These are phyloP conservation scores for Oryza meyeriana DNA, from an alignment of 176 grass and related monocot genomes.

Conservation along the genomic window DNA sequence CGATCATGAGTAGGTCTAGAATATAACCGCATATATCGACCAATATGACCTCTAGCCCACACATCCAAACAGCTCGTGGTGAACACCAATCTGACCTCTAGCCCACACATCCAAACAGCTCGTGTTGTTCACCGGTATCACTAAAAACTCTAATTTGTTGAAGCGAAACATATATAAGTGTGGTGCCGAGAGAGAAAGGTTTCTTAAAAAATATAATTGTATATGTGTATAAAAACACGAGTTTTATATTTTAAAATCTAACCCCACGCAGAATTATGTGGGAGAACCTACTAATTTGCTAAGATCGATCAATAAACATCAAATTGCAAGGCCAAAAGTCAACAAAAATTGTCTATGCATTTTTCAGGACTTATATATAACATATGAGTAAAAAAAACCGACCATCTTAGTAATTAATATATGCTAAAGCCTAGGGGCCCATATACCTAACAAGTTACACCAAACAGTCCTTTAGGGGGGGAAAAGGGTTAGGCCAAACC, in stretches of 20 bases:
- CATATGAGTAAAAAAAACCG: not conserved
- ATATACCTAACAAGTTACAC: not conserved
- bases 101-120: not conserved
- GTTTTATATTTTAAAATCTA: not conserved
- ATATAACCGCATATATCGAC: too few relatives aligned
- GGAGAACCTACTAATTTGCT: not conserved
- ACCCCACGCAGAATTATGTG: not conserved
- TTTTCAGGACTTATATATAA: not conserved
- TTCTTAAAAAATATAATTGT: not conserved
- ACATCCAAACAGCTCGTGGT: too few relatives aligned
- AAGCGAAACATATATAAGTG: not conserved
- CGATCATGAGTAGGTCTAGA: too few relatives aligned
- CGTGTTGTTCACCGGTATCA: not conserved
- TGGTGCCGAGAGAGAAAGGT: not conserved
- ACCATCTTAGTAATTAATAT: not conserved
- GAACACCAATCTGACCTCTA: too few relatives aligned
- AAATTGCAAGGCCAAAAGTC: not conserved
- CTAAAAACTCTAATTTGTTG: not conserved
- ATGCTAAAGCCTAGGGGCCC: not conserved
- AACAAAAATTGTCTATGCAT: not conserved
- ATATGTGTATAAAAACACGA: too few relatives aligned
- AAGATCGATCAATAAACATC: not conserved
- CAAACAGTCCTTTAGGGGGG: not conserved
- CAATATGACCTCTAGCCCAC: not conserved
- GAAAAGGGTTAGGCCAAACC: not conserved